A percentile compares a stretch with the other conserved stretches of the same genome.
Conservation (phyloP, 352 stramenopile species). For the Poterioochromonas sp. region DNA sequence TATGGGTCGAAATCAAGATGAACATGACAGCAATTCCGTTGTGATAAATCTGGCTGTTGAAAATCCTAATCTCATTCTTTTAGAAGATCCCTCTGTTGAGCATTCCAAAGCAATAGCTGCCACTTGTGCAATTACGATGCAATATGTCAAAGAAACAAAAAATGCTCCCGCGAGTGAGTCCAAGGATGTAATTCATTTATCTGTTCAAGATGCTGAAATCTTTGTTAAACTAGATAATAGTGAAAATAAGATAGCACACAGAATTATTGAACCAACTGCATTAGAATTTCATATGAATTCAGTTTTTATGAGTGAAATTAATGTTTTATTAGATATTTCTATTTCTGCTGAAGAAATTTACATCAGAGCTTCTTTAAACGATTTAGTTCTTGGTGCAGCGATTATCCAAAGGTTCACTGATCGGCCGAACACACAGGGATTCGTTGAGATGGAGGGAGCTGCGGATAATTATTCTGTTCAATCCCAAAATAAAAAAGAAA, state of each 20-base stretch:
- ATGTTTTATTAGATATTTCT: background rate
- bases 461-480: background rate
- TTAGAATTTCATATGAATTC: constrained; percentile 4
- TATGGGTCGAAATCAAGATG: background rate
- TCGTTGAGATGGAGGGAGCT: background rate
- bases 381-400: background rate
- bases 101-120: constrained; percentile 17
- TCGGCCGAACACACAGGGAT: no score
- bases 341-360: constrained; percentile 7
- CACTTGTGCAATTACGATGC: background rate
- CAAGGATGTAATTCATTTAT: background rate
- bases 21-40: background rate
- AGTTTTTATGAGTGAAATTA: no score
- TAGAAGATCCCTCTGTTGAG: constrained; percentile 3
- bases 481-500: background rate
- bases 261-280: background rate
- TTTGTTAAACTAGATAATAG: background rate
- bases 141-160: background rate
- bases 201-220: background rate
- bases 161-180: background rate
- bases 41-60: background rate
- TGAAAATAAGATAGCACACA: background rate
- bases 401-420: background rate
- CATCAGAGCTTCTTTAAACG: constrained; percentile 5
- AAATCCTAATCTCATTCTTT: constrained; percentile 10